Evolutionary conservation across 352 stramenopile genomes (phyloP).

Genomic region (Phytophthora macrochlamydospora): DNA sequence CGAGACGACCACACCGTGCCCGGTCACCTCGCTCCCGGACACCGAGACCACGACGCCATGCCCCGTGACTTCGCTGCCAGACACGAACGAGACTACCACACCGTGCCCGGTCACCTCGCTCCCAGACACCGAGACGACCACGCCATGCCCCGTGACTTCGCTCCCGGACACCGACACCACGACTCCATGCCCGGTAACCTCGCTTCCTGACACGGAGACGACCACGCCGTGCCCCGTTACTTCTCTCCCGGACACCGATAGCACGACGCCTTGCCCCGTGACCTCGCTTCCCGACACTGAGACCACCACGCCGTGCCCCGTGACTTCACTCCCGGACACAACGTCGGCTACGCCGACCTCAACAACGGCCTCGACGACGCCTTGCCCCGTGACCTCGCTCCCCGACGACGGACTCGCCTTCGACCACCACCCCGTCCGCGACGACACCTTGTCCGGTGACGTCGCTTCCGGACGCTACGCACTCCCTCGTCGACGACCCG

Average conservation of each 20-base stretch:
- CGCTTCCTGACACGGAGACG: background rate
- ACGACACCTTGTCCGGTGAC: conserved; percentile 3
- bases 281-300: background rate
- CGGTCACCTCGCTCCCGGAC: background rate
- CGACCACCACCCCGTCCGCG: background rate
- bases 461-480: background rate
- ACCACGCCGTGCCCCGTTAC: background rate
- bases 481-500: background rate
- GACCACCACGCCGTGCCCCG: background rate
- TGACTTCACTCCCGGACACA: background rate
- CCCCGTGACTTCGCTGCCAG: background rate
- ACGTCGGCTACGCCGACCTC: background rate
- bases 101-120: background rate
- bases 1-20: background rate
- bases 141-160: background rate
- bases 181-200: background rate
- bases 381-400: background rate
- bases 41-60: background rate
- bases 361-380: background rate
- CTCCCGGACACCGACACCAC: background rate
- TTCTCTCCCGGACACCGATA: background rate
- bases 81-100: background rate
- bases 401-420: background rate
- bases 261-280: background rate
- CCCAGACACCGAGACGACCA: background rate